Evolutionary conservation across 768 basidiomycete species (phyloP).

Genomic region (Cystobasidium ongulense): DNA sequence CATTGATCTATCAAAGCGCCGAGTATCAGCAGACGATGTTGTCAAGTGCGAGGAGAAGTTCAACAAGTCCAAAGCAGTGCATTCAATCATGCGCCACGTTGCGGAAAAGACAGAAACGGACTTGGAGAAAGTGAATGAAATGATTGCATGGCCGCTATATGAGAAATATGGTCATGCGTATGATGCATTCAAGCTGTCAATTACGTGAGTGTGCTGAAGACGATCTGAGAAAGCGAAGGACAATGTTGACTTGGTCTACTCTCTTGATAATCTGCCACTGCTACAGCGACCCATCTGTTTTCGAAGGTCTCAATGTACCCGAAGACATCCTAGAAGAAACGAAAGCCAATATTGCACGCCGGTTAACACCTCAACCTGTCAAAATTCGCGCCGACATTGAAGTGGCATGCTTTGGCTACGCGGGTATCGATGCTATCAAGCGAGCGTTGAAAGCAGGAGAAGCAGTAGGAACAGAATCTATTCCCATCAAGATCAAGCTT

Average conservation of each 20-base stretch:
- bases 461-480: constrained; percentile 68
- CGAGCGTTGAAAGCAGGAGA: constrained; percentile 83
- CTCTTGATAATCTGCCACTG: not conserved
- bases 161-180: constrained; percentile 89
- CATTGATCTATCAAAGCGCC: constrained; percentile 96
- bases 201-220: constrained; percentile 58
- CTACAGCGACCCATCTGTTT: constrained; percentile 64
- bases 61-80: constrained; percentile 95
- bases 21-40: constrained; percentile 96
- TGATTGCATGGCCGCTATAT: constrained; percentile 85
- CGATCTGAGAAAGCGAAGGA: not conserved
- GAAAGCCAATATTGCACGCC: constrained; percentile 75
- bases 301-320: constrained; percentile 56
- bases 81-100: constrained; percentile 49
- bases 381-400: constrained; percentile 97
- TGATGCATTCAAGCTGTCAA: constrained; percentile 94
- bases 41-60: constrained; percentile 97
- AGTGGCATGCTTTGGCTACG: constrained; percentile 87
- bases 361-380: constrained; percentile 95
- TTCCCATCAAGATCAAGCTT: constrained; percentile 93
- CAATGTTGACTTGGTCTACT: not conserved
- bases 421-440: constrained; percentile 94
- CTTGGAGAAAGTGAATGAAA: constrained; percentile 77
- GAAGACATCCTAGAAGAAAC: constrained; percentile 58
- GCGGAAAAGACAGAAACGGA: constrained; percentile 48